These are phyloP conservation scores for Elongisporangium prolatum DNA, from an alignment of 352 stramenopile genomes.

Conservation along the genomic window DNA sequence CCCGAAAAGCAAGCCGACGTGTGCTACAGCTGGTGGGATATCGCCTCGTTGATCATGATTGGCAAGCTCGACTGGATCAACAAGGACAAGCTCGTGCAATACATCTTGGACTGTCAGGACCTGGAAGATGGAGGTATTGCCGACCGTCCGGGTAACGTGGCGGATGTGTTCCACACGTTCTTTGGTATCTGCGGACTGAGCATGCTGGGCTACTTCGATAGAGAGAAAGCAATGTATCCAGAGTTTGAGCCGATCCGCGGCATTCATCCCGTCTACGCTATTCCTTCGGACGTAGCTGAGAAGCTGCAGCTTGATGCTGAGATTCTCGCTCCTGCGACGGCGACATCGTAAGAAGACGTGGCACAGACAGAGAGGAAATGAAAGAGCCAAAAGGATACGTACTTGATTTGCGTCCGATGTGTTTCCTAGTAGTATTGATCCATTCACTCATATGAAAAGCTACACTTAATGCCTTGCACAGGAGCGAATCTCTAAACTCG, in stretches of 20 bases:
- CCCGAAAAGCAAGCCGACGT: constrained; percentile 99
- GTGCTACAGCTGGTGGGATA: constrained; percentile 99
- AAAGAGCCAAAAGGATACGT: background rate
- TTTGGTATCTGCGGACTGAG: constrained; percentile 95
- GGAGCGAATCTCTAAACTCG: too few species aligned
- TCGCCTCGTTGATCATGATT: constrained; percentile 96
- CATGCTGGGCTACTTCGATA: constrained; percentile 92
- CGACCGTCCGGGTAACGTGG: constrained; percentile 95
- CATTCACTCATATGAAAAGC: too few species aligned
- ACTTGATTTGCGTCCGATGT: background rate
- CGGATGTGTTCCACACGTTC: constrained; percentile 99
- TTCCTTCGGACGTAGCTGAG: constrained; percentile 90
- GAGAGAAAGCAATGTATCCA: constrained; percentile 41
- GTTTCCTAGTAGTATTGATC: background rate
- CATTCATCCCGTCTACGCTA: constrained; percentile 95
- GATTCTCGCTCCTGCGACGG: constrained; percentile 22
- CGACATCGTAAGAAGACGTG: background rate
- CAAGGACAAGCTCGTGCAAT: constrained; percentile 89
- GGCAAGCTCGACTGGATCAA: constrained; percentile 95
- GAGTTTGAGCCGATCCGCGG: constrained; percentile 71
- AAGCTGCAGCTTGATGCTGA: constrained; percentile 84
- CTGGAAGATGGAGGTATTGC: constrained; percentile 96
- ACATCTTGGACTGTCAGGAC: constrained; percentile 96
- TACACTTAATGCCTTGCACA: background rate
- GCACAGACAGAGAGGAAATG: background rate